Evolutionary conservation across 805 yeast genomes (phyloP), one percentile per base, ranked within the genome.

Genomic region (Debaryomyces castellii): DNA sequence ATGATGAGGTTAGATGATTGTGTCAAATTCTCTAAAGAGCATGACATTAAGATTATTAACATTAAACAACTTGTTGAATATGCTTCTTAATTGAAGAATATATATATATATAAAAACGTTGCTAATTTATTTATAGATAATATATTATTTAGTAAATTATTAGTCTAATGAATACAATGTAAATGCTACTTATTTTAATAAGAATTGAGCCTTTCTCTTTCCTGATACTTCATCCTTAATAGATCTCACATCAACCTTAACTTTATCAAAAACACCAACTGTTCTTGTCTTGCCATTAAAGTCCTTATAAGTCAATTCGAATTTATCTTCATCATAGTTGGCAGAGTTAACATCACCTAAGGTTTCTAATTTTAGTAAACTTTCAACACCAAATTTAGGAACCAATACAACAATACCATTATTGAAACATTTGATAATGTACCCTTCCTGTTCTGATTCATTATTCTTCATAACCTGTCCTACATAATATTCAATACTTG

Each of bases 1-100:
- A 94, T 94, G 98, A 89, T 91, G 85, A 83, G 99, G 64, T 73
- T 90, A 51, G 86, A 83, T 51, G 96, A 94, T 62, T 94, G 98
- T 67, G 66, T 77, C 39, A 71, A 71, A 57, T 94, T 94, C 61
- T 77, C 87, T 36, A 64, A 77, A 56, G 63, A 78, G 53, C 81
- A 80, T 56, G 74, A 74, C 40, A 68, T 94, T 49, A 87, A 85
- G 61, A 69, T 89, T 18, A 82, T 92, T 51, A 85, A 90, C 25
- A 91, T 92, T 57, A 87, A 89, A 53, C 86, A 82, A 49, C 61
- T 91, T 51, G 83, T 78, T 14, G 76, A 80, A 51, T 74, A 83
- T 62, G 69, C 38, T 10, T 20, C 17, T 11, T 20, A 30, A n/a
- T 27, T 30, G n/a, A 10, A 30, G 21, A 37, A 22, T 25, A 30